Evolutionary conservation across 2,329 filamentous ascomycete species (phyloP).

Genomic region (Graphilbum ipis-grandicollis): DNA sequence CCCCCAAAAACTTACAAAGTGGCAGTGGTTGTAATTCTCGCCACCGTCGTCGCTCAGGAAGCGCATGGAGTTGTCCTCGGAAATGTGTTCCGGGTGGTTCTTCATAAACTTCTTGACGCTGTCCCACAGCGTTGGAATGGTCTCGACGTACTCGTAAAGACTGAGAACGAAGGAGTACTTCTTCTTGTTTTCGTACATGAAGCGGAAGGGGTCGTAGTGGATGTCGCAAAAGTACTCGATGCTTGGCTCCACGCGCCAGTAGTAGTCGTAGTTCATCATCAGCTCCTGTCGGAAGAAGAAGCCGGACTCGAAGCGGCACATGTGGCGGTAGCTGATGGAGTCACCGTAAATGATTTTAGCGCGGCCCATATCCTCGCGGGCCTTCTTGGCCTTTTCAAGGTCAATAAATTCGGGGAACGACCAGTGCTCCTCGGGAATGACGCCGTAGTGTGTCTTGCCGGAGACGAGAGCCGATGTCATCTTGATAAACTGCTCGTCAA

Average conservation of each 20-base stretch:
- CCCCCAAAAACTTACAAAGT: constrained; percentile 69
- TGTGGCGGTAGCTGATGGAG: constrained; percentile 92
- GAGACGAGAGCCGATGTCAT: constrained; percentile 81
- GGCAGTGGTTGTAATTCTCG: constrained; percentile 89
- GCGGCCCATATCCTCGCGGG: constrained; percentile 84
- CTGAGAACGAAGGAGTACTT: constrained; percentile 97
- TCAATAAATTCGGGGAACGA: constrained; percentile 94
- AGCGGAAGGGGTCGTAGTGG: constrained; percentile 88
- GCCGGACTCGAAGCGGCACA: constrained; percentile 97
- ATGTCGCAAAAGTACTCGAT: constrained; percentile 94
- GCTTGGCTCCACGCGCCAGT: constrained; percentile 97
- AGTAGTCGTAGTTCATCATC: constrained; percentile 96
- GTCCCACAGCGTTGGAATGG: constrained; percentile 90
- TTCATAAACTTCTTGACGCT: constrained; percentile 89
- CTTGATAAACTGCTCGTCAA: constrained; percentile 85
- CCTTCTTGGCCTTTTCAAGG: constrained; percentile 77
- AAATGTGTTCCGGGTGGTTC: constrained; percentile 76
- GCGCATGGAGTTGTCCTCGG: constrained; percentile 66
- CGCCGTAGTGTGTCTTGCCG: constrained; percentile 77
- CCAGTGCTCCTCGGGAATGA: constrained; percentile 87
- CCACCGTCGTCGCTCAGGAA: constrained; percentile 88
- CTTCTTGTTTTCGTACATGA: constrained; percentile 90
- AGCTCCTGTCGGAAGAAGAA: constrained; percentile 96
- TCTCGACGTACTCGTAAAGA: constrained; percentile 91
- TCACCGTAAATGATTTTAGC: constrained; percentile 98